phyloP scores from a whole-genome alignment of 2,329 filamentous ascomycete species.

The Penicillium griseofulvum region DNA sequence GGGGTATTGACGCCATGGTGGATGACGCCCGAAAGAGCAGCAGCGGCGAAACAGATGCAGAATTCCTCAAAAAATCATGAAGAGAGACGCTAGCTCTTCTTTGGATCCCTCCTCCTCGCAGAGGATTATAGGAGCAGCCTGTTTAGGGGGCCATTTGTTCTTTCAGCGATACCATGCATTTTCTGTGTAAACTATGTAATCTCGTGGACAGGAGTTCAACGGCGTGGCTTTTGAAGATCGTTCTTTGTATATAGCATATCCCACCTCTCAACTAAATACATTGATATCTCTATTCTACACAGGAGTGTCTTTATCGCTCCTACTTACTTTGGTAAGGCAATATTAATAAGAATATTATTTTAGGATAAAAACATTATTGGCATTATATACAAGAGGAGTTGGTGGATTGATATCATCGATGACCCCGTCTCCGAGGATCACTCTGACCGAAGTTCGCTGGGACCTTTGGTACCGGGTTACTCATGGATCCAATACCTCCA shows the following conservation, averaged over 20 bases:
- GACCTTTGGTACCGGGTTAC: slow-evolving; percentile 33
- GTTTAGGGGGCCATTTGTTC: not conserved
- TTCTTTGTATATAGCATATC: slow-evolving; percentile 2
- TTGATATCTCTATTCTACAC: not conserved
- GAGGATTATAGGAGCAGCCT: not conserved
- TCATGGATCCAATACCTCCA: slow-evolving; percentile 25
- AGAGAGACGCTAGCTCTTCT: not conserved
- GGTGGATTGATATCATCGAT: slow-evolving; percentile 26
- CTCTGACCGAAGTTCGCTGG: slow-evolving; percentile 33
- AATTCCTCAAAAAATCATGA: slow-evolving; percentile 54
- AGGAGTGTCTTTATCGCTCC: not conserved
- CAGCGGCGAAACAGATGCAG: slow-evolving; percentile 79
- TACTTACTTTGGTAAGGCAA: not conserved
- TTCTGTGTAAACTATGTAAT: not conserved
- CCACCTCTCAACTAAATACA: not conserved
- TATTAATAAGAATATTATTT: not conserved
- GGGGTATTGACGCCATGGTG: slow-evolving; percentile 89
- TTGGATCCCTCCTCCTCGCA: no score
- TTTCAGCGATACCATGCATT: slow-evolving; percentile 3
- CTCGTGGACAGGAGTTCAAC: not conserved
- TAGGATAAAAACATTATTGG: slow-evolving; percentile 4
- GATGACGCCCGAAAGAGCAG: slow-evolving; percentile 80
- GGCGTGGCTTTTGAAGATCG: not conserved
- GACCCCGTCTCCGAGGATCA: slow-evolving; percentile 34
- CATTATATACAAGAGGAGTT: slow-evolving; percentile 11